Percentiles rank a stretch among this genome's conserved stretches.
phyloP scores from a whole-genome alignment of 2,329 filamentous ascomycete species.

The Fusarium palustre region DNA sequence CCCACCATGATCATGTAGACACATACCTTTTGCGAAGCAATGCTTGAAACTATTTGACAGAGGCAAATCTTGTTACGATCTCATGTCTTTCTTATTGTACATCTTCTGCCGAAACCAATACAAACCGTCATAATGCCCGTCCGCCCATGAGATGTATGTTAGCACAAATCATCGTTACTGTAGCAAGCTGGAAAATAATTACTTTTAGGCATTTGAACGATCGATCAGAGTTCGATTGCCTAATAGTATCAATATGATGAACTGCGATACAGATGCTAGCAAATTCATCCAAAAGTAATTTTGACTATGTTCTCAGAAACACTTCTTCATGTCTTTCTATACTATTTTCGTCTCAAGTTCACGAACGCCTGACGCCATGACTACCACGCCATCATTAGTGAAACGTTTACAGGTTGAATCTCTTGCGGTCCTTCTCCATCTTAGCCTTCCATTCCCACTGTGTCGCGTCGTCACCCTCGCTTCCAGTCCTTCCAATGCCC shows the following conservation, averaged over 20 bases:
- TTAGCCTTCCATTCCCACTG: conserved; percentile 97
- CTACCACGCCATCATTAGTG: conserved; percentile 4
- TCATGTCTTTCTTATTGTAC: background rate
- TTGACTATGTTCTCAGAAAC: background rate
- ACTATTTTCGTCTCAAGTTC: conserved; percentile 19
- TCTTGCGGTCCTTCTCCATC: conserved; percentile 94
- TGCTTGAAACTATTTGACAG: background rate
- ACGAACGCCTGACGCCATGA: conserved; percentile 30
- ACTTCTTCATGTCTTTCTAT: conserved; percentile 4
- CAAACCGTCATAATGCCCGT: background rate
- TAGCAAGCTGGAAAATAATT: background rate
- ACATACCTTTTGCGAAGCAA: no score
- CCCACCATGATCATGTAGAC: no score
- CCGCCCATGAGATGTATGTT: background rate
- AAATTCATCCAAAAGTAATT: background rate
- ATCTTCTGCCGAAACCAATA: background rate
- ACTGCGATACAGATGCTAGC: background rate
- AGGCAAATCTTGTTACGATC: background rate
- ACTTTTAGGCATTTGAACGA: background rate
- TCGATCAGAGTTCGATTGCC: background rate
- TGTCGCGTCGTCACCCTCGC: conserved; percentile 77
- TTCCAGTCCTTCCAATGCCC: conserved; percentile 78
- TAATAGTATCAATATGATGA: background rate
- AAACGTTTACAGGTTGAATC: conserved; percentile 81
- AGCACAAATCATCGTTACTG: no score